Evolutionary conservation across 495 filamentous ascomycete genomes (phyloP).

Genomic region (Lophiotrema nucula): DNA sequence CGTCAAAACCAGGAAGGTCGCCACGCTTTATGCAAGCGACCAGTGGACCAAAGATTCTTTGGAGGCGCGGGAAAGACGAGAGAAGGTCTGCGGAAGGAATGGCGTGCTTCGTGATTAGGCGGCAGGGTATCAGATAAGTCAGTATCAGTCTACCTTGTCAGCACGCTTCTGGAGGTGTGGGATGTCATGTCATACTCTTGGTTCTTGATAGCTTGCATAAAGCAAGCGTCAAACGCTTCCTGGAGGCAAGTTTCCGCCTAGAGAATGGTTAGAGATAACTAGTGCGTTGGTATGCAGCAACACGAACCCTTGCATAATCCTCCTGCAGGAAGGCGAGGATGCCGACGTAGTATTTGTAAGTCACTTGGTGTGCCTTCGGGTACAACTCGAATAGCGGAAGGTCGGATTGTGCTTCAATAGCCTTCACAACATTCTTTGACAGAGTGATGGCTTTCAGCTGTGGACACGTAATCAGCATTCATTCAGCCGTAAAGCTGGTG

Average conservation of each 20-base stretch:
- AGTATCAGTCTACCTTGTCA: slow-evolving; percentile 80
- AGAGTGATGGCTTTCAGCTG: slow-evolving; percentile 80
- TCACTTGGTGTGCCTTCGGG: slow-evolving; percentile 88
- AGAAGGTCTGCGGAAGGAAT: slow-evolving; percentile 73
- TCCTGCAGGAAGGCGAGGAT: slow-evolving; percentile 89
- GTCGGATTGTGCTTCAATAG: slow-evolving; percentile 71
- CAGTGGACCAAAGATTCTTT: slow-evolving; percentile 74
- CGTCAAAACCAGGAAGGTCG: slow-evolving; percentile 80
- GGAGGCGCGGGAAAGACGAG: slow-evolving; percentile 70
- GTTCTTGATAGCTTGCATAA: slow-evolving; percentile 67
- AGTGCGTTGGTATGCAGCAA: no score
- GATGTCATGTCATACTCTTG: slow-evolving; percentile 63
- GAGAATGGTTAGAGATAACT: neutral
- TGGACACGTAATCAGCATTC: neutral
- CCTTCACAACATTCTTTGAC: slow-evolving; percentile 84
- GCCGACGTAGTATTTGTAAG: slow-evolving; percentile 92
- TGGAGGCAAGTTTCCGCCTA: slow-evolving; percentile 80
- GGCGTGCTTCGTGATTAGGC: slow-evolving; percentile 79
- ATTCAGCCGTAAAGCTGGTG: neutral
- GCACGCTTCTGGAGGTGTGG: no score
- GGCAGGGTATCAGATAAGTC: slow-evolving; percentile 92
- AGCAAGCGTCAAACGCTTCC: slow-evolving; percentile 74
- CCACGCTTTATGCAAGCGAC: slow-evolving; percentile 73
- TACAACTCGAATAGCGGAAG: slow-evolving; percentile 72
- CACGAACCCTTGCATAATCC: slow-evolving; percentile 70